Percentiles rank a stretch among this genome's conserved stretches.
These are phyloP conservation scores for Stevia rebaudiana DNA, from an alignment of 140 eudicot species.

Conservation along the genomic window DNA sequence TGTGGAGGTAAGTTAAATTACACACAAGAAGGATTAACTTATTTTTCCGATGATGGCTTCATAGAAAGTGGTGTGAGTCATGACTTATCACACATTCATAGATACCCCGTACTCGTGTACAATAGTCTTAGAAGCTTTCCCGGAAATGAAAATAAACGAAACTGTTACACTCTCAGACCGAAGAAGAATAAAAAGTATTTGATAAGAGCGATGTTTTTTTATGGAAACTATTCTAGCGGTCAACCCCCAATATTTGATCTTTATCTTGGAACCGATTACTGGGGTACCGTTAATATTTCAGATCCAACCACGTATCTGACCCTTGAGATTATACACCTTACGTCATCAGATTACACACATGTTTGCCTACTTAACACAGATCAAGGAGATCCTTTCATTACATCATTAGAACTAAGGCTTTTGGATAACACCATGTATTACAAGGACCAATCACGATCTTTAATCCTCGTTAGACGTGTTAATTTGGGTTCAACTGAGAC, in stretches of 20 bases:
- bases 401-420: slow-evolving; percentile 39
- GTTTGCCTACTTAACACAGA: slow-evolving; percentile 44
- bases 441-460: slow-evolving; percentile 16
- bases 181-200: slow-evolving; percentile 25
- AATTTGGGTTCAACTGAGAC: slow-evolving; percentile 15
- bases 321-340: slow-evolving; percentile 35
- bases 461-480: not conserved
- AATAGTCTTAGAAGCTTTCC: slow-evolving; percentile 39
- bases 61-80: slow-evolving; percentile 22
- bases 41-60: slow-evolving; percentile 31
- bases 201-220: slow-evolving; percentile 34
- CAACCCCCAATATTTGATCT: slow-evolving; percentile 34
- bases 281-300: slow-evolving; percentile 18
- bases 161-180: slow-evolving; percentile 38
- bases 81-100: not conserved
- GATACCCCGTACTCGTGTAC: not conserved
- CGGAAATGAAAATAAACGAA: slow-evolving; percentile 25
- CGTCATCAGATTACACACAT: slow-evolving; percentile 31
- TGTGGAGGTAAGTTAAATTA: slow-evolving; percentile 23
- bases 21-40: slow-evolving; percentile 17
- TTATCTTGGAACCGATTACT: slow-evolving; percentile 31
- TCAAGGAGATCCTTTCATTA: slow-evolving; percentile 42
- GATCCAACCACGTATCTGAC: not conserved
- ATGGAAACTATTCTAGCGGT: slow-evolving; percentile 35
- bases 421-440: slow-evolving; percentile 21